Base-by-base conservation (phyloP, 2,329 filamentous ascomycete species). In the Coniochaeta sp. region DNA sequence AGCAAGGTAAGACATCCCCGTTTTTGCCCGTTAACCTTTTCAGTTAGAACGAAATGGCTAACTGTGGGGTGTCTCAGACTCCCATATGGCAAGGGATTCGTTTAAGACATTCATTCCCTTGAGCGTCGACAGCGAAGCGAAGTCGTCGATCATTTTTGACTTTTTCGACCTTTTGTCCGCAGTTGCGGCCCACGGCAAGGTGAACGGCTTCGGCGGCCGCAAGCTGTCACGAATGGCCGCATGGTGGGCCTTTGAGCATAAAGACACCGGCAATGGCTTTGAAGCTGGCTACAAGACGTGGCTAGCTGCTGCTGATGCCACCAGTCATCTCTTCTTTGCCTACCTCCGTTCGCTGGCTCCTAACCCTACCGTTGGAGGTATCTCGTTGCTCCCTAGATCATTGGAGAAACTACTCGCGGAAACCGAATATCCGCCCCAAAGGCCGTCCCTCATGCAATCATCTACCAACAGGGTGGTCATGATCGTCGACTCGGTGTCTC, bases 211-310 rank as follows among this genome's bases (percentile, higher is more conserved):
- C 64, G 91, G 92, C 62, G 95, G 95, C 28, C 87, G 93, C 64
- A 98, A 98, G 73, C 82, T 99, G 59, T 98, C 95, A 11, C 86
- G 95, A 66, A 91, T 96, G 82, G 95, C 93, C 44, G 92, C 93
- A 54, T 99, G 95, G 95, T 99, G 95, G 95, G 92, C 93, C 1
- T 99, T 99, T 72, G 93, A 97, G 69, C 91, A 96, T 66, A 84
- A 81, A 55, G 93, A 98, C 71, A 87, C 87, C 7, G 90, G 89
- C 47, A 93, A 89, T 71, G 95, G 95, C 17, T 99, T 99, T 67
- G 95, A 98, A 66, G 91, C 91, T 44, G 93, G 93, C 59, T 99
- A 99, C 75, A 90, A 89, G 70, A 85, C 86, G 52, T 99, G 95
- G 93, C 80, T 88, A 66, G 19, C 90, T 69, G 93, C 93, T 62